Conservation (phyloP, 2,329 filamentous ascomycete genomes). For the Clathrospora elynae region DNA sequence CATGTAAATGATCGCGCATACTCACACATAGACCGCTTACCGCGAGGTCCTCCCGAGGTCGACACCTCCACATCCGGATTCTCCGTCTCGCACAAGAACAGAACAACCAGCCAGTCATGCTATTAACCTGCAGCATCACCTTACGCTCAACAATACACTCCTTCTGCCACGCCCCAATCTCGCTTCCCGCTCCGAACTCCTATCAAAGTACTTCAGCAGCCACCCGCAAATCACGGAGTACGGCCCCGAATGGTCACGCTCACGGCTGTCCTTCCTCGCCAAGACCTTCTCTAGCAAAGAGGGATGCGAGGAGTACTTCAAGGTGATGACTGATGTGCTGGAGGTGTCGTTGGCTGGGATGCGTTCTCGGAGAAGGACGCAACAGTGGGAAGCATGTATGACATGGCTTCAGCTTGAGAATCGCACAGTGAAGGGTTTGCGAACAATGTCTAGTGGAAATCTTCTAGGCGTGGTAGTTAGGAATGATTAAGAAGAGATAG, state of each 20-base stretch:
- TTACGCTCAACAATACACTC: constrained; percentile 32
- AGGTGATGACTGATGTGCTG: constrained; percentile 40
- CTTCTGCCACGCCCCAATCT: constrained; percentile 40
- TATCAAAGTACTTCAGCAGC: constrained; percentile 34
- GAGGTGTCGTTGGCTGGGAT: constrained; percentile 40
- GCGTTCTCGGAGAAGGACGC: constrained; percentile 42
- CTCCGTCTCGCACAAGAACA: constrained; percentile 3
- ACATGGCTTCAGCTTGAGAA: no score
- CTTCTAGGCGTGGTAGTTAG: no score
- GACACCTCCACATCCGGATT: constrained; percentile 1
- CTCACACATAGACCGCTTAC: constrained; percentile 8
- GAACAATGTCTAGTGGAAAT: no score
- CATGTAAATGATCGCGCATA: not conserved
- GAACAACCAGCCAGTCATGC: constrained; percentile 14
- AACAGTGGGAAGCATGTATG: no score
- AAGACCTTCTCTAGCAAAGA: constrained; percentile 43
- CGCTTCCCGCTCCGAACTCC: constrained; percentile 34
- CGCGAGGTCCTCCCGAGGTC: constrained; percentile 1
- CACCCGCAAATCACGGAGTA: constrained; percentile 50
- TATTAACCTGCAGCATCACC: constrained; percentile 16
- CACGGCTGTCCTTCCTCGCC: constrained; percentile 49
- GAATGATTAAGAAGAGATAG: no score
- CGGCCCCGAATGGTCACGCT: constrained; percentile 47
- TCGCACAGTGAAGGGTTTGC: no score
- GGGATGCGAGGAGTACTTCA: constrained; percentile 50